These are phyloP conservation scores for Ceriops tagal DNA, from an alignment of 345 rosid species.

Conservation along the genomic window DNA sequence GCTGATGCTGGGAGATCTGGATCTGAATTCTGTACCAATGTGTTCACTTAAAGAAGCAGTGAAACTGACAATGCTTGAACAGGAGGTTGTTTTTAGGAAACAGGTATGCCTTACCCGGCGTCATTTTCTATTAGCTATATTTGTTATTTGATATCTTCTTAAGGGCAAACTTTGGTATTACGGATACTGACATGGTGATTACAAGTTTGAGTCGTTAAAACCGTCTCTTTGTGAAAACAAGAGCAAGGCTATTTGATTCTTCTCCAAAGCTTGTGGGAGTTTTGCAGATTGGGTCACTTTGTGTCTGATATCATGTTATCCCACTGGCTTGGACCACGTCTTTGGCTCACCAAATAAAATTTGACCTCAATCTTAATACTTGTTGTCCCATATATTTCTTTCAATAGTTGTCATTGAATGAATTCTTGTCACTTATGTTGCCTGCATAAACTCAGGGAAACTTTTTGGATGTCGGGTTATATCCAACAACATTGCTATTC, in stretches of 20 bases:
- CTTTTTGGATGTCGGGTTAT: neutral
- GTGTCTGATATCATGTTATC: neutral
- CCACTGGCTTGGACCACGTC: neutral
- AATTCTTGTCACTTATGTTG: conserved; percentile 2
- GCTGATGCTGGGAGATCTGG: conserved; percentile 33
- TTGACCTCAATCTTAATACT: too few relatives aligned
- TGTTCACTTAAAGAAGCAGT: conserved; percentile 28
- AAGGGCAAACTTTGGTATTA: too few relatives aligned
- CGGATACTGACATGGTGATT: too few relatives aligned
- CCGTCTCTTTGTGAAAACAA: too few relatives aligned
- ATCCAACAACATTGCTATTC: neutral
- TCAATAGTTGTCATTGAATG: neutral
- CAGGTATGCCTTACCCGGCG: conserved; percentile 34
- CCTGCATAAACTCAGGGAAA: conserved; percentile 1
- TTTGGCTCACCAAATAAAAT: neutral
- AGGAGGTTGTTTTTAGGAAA: conserved; percentile 38
- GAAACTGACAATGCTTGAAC: conserved; percentile 41
- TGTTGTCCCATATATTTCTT: too few relatives aligned
- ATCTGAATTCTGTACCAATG: conserved; percentile 27
- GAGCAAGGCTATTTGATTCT: too few relatives aligned
- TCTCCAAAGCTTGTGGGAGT: too few relatives aligned
- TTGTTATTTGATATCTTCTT: neutral
- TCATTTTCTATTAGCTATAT: neutral
- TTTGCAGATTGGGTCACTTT: too few relatives aligned
- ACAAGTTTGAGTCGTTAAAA: too few relatives aligned